These are phyloP conservation scores for Colletotrichum truncatum DNA, from an alignment of 2,329 filamentous ascomycete genomes.

Conservation along the genomic window DNA sequence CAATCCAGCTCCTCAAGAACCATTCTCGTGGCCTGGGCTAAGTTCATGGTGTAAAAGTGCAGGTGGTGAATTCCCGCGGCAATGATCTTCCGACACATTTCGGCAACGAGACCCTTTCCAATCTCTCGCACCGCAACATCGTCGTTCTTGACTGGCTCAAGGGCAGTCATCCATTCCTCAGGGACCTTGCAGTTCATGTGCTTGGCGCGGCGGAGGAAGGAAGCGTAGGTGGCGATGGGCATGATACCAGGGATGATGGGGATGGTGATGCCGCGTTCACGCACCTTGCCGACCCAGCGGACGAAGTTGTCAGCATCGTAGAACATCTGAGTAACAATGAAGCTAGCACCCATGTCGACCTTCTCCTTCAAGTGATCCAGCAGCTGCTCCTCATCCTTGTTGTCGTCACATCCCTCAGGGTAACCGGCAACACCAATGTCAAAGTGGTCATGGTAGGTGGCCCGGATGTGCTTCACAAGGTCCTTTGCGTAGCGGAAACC, in stretches of 20 bases:
- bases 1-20: constrained; percentile 90
- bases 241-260: constrained; percentile 90
- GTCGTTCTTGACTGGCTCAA: constrained; percentile 97
- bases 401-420: constrained; percentile 94
- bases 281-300: constrained; percentile 87
- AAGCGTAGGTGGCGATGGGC: constrained; percentile 90
- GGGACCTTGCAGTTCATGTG: constrained; percentile 92
- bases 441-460: constrained; percentile 79
- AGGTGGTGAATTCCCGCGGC: constrained; percentile 85
- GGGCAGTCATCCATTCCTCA: constrained; percentile 77
- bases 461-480: constrained; percentile 83
- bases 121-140: constrained; percentile 91
- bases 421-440: constrained; percentile 98
- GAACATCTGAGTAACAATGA: constrained; percentile 99
- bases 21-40: constrained; percentile 93
- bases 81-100: constrained; percentile 89
- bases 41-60: constrained; percentile 99
- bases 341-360: constrained; percentile 90
- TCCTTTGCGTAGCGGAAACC: constrained; percentile 94
- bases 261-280: constrained; percentile 83
- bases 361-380: constrained; percentile 94
- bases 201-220: constrained; percentile 88
- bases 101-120: constrained; percentile 85
- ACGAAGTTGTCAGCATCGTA: constrained; percentile 98
- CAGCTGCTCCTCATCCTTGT: constrained; percentile 84